phyloP scores from a whole-genome alignment of 176 grass and related monocot species.

The Tuctoria greenei region DNA sequence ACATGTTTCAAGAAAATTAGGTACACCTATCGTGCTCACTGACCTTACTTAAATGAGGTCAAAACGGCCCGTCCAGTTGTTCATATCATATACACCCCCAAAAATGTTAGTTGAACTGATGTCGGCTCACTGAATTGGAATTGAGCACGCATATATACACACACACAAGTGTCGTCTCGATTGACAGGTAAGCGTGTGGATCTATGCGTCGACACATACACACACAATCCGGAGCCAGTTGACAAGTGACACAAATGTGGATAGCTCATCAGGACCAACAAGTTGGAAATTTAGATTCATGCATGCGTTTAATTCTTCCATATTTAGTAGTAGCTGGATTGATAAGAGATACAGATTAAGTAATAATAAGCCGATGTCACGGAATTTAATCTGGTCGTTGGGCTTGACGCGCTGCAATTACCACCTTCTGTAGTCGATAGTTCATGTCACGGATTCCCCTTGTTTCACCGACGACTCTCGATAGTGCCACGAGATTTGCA shows the following conservation, averaged over 20 bases:
- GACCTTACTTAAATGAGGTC: constrained; percentile 37
- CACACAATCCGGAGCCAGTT: constrained; percentile 28
- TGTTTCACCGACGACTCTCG: too few species aligned
- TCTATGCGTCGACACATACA: neutral
- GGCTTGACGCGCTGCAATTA: too few species aligned
- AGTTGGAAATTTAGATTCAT: neutral
- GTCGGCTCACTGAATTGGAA: constrained; percentile 18
- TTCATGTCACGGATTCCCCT: neutral
- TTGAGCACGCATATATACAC: constrained; percentile 20
- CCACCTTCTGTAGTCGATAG: neutral
- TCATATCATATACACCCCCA: neutral
- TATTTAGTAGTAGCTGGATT: neutral
- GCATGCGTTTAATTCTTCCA: neutral
- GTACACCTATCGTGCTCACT: constrained; percentile 14
- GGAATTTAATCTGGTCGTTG: constrained; percentile 27
- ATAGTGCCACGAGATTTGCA: too few species aligned
- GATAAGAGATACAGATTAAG: neutral
- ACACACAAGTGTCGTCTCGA: constrained; percentile 16
- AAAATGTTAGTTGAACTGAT: constrained; percentile 13
- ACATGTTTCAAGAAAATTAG: neutral
- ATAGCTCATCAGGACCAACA: constrained; percentile 30
- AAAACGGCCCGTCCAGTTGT: constrained; percentile 1
- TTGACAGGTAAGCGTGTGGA: neutral
- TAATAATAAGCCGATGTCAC: neutral
- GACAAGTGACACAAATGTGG: constrained; percentile 35